Percentiles rank a stretch among this genome's conserved stretches.
Conservation (phyloP, 441 rosid species). For the Lagerstroemia fauriei region DNA sequence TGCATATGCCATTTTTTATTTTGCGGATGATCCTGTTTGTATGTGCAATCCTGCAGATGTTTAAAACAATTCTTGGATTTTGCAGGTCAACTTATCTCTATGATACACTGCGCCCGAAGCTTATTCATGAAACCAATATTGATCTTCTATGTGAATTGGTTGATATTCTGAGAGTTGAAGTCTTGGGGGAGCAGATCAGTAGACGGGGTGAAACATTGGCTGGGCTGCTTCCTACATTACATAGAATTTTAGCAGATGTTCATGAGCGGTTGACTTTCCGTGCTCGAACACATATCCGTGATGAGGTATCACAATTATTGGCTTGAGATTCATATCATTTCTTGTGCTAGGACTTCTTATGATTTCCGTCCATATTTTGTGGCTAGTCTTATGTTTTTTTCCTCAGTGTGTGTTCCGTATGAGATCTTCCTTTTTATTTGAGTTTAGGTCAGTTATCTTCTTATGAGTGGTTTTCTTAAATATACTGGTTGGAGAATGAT, state of each 20-base stretch:
- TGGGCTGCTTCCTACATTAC: constrained; percentile 80
- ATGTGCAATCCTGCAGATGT: neutral
- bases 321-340: neutral
- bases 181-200: constrained; percentile 77
- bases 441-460: neutral
- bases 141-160: constrained; percentile 94
- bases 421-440: neutral
- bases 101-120: constrained; percentile 89
- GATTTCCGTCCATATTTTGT: neutral
- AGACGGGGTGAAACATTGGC: constrained; percentile 78
- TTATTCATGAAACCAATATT: constrained; percentile 80
- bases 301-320: constrained; percentile 57
- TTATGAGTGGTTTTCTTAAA: neutral
- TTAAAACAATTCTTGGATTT: neutral
- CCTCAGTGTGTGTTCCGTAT: neutral
- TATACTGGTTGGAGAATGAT: neutral
- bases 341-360: neutral
- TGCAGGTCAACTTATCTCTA: constrained; percentile 85
- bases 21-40: neutral
- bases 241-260: constrained; percentile 88
- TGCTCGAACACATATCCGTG: constrained; percentile 89
- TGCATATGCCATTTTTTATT: neutral
- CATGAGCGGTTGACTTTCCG: constrained; percentile 92
- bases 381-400: neutral
- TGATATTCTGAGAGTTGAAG: constrained; percentile 91